Evolutionary conservation across 2,329 filamentous ascomycete species (phyloP).

Genomic region (Verticillium longisporum): DNA sequence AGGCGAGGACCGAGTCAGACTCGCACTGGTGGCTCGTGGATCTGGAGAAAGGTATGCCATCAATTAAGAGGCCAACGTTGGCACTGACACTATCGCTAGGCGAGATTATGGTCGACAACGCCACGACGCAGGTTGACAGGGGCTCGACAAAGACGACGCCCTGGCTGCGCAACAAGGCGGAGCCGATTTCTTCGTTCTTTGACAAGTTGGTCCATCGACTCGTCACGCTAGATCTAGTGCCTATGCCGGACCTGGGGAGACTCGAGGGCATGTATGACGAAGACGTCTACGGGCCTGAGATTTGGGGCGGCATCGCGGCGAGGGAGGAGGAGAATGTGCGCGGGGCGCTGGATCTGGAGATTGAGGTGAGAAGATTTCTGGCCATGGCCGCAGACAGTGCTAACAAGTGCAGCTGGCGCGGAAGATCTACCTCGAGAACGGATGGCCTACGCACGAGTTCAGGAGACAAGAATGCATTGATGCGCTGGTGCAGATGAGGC

Average conservation of each 20-base stretch:
- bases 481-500: neutral
- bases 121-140: neutral
- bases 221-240: neutral
- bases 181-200: neutral
- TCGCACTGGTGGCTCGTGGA: neutral
- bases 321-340: neutral
- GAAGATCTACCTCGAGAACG: neutral
- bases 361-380: neutral
- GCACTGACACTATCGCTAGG: neutral
- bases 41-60: neutral
- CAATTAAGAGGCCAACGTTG: neutral
- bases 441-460: neutral
- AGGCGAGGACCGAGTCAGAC: constrained; percentile 7
- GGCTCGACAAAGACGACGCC: neutral
- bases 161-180: neutral
- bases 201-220: neutral
- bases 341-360: neutral
- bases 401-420: neutral
- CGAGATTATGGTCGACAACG: neutral
- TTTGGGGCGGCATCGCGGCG: neutral
- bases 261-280: neutral
- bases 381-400: neutral
- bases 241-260: neutral
- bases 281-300: neutral
- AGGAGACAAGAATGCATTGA: neutral